Conservation (phyloP, 164 flowering plant species). For the Vitis riparia region DNA sequence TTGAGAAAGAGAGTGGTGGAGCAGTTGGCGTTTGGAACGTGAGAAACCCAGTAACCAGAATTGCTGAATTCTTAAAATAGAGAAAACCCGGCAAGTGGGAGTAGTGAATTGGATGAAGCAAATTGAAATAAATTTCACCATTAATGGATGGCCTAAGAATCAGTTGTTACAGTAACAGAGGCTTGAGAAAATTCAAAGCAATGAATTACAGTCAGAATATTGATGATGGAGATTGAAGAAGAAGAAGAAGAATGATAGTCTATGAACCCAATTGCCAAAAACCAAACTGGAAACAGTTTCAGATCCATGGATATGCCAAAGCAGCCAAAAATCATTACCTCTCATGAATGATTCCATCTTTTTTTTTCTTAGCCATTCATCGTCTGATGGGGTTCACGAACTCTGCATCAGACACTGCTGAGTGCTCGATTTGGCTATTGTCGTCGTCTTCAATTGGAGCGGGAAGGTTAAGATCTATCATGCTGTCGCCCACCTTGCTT, state of each 20-base stretch:
- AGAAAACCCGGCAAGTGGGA: background rate
- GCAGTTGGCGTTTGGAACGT: background rate
- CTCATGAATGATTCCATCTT: no score
- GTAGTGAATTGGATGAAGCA: background rate
- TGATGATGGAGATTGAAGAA: background rate
- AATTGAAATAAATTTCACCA: background rate
- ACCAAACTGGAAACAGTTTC: background rate
- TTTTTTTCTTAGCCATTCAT: background rate
- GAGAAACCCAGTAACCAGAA: background rate
- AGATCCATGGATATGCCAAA: conserved; percentile 14
- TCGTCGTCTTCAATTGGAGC: conserved; percentile 73
- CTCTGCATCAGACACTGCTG: conserved; percentile 38
- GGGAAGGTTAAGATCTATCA: conserved; percentile 87
- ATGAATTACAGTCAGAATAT: conserved; percentile 18
- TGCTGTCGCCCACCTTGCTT: conserved; percentile 26
- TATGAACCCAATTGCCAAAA: background rate
- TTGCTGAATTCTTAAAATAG: background rate
- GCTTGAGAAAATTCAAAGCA: background rate
- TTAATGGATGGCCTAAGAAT: conserved; percentile 3
- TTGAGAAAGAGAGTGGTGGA: background rate
- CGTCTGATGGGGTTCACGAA: conserved; percentile 10
- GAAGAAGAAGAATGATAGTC: background rate
- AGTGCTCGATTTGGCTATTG: conserved; percentile 50
- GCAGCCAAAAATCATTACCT: background rate
- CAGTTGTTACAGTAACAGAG: conserved; percentile 20